Conservation (phyloP, 2,329 filamentous ascomycete species). For the Orbilia brochopaga region DNA sequence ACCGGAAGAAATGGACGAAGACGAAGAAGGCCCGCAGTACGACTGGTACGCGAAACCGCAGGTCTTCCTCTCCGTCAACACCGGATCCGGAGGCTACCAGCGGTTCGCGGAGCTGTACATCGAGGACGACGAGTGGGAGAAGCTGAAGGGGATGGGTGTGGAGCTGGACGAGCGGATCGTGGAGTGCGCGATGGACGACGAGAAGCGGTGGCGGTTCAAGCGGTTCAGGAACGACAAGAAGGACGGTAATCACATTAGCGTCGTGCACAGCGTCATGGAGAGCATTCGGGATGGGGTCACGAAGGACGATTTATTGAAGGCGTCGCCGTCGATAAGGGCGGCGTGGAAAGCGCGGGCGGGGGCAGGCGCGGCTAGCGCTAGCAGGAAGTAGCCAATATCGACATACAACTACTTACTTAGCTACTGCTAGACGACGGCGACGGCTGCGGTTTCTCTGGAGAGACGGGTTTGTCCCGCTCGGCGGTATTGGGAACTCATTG, state of each 20-base stretch:
- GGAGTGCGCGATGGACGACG: constrained; percentile 81
- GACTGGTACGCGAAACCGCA: constrained; percentile 49
- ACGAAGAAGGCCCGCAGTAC: constrained; percentile 54
- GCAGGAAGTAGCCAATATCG: too few relatives aligned
- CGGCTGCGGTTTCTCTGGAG: not conserved
- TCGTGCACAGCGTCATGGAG: constrained; percentile 83
- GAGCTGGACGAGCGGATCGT: constrained; percentile 86
- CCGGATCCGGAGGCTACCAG: constrained; percentile 63
- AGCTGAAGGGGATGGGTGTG: constrained; percentile 73
- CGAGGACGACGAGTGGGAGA: constrained; percentile 80
- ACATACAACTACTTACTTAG: too few relatives aligned
- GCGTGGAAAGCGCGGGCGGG: constrained; percentile 74
- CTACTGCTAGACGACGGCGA: not conserved
- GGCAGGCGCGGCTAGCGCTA: constrained; percentile 5
- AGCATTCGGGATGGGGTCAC: constrained; percentile 87
- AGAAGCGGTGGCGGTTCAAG: constrained; percentile 81
- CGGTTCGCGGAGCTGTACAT: constrained; percentile 72
- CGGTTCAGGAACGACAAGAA: constrained; percentile 91
- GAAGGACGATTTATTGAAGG: constrained; percentile 76
- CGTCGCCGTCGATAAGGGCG: constrained; percentile 73
- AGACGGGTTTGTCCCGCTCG: constrained; percentile 5
- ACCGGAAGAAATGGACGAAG: constrained; percentile 69
- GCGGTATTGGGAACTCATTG: constrained; percentile 5
- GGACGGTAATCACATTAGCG: constrained; percentile 85
- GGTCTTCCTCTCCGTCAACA: constrained; percentile 43